Base-by-base conservation (phyloP, 805 yeast species). In the Cyberlindnera maclurae region DNA sequence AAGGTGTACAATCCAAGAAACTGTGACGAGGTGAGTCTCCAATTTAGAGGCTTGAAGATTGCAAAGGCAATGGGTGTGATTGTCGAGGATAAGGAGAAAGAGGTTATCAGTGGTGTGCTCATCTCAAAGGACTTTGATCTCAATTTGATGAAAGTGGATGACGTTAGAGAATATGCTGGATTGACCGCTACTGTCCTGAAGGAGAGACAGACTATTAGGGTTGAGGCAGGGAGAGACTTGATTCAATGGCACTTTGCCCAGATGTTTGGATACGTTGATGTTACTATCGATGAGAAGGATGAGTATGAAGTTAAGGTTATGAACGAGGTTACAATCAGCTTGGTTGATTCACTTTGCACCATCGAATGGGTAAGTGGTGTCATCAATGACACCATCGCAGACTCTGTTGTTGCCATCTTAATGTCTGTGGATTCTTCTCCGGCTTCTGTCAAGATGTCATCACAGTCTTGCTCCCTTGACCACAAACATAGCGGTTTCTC, bases 371-470 rank as follows among this genome's bases (percentile, higher is more conserved):
- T 78, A 13, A 90, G 94, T 49, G 89, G 88, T 42, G 67, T 85
- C 40, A 76, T 88, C 64, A 89, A 84, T 44, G 98, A 93, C 54
- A 82, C 96, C 0, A 75, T 93, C 45, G 98, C 98, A 0, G 99
- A 93, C 55, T 81, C 96, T 12, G 83, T 88, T 1, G 75, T 93
- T 42, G 96, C 97, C 0, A 87, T 93, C 29, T 60, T 93, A 26
- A 72, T 90, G 61, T 85, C 95, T 33, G 93, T 90, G 31, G 98
- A 93, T 57, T 81, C 96, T 0, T 79, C 96, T 0, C 96, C 96
- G 10, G 95, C 96, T 2, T 86, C 97, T 6, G 95, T 93, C 22
- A 93, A 90, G 57, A 60, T 87, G 46, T 78, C 95, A 12, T 78
- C 95, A 5, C 71, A 71, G 38, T 46, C 68, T 2, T 79, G 82